Percentiles rank a stretch among this genome's conserved stretches.
These are phyloP conservation scores for Canavalia gladiata DNA, from an alignment of 306 rosid genomes.

Conservation along the genomic window DNA sequence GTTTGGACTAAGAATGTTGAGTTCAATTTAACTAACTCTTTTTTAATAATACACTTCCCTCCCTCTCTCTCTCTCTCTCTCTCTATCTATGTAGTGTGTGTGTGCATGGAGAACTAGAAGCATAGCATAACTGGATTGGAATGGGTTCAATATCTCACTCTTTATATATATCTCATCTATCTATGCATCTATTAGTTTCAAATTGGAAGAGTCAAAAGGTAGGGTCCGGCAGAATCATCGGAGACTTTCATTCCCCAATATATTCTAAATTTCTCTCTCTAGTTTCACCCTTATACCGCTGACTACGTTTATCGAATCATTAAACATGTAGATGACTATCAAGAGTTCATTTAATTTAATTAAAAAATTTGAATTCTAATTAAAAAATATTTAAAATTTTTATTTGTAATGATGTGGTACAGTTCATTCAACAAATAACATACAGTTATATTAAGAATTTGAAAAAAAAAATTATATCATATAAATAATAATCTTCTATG, in stretches of 20 bases:
- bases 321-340: too few relatives aligned
- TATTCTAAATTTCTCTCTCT: conserved; percentile 50
- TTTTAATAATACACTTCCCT: not conserved
- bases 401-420: too few relatives aligned
- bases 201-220: conserved; percentile 63
- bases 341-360: too few relatives aligned
- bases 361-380: too few relatives aligned
- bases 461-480: too few relatives aligned
- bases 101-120: conserved; percentile 49
- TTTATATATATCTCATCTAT: not conserved
- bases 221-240: conserved; percentile 65
- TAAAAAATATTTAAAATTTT: too few relatives aligned
- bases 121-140: conserved; percentile 46
- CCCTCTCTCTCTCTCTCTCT: too few relatives aligned
- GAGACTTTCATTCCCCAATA: conserved; percentile 80
- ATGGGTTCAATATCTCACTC: conserved; percentile 34
- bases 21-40: conserved; percentile 42
- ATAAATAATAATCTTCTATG: too few relatives aligned
- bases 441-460: too few relatives aligned
- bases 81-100: not conserved
- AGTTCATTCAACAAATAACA: too few relatives aligned
- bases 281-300: not conserved
- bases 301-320: too few relatives aligned
- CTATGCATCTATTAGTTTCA: conserved; percentile 30
- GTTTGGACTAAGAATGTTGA: conserved; percentile 51